Conservation (phyloP, 2,329 filamentous ascomycete genomes). For the Pyrenochaeta sp. region DNA sequence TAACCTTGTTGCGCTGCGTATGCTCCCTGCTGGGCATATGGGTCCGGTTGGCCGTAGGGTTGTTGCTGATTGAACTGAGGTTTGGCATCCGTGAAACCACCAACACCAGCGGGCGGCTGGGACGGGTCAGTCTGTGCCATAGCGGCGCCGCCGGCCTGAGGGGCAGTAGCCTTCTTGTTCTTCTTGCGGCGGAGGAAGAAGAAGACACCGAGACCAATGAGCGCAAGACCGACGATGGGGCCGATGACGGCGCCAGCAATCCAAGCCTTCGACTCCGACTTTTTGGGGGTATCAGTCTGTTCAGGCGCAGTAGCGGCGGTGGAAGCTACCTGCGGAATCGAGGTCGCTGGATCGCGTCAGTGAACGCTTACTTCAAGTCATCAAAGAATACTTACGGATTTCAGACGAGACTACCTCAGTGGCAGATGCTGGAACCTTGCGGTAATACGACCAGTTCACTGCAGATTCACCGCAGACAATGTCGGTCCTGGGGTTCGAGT, state of each 20-base stretch:
- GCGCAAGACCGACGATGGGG: slow-evolving; percentile 34
- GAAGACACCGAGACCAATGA: slow-evolving; percentile 32
- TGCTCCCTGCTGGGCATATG: slow-evolving; percentile 8
- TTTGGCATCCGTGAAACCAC: slow-evolving; percentile 26
- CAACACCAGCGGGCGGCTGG: slow-evolving; percentile 22
- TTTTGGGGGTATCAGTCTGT: background rate
- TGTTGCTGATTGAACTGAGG: slow-evolving; percentile 21
- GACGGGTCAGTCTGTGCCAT: slow-evolving; percentile 16
- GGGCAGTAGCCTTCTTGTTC: slow-evolving; percentile 12
- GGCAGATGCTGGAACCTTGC: slow-evolving; percentile 27
- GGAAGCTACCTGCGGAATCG: background rate
- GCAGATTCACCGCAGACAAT: slow-evolving; percentile 37
- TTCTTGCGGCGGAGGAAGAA: slow-evolving; percentile 38
- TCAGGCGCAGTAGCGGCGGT: slow-evolving; percentile 2
- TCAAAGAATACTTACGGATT: slow-evolving; percentile 2
- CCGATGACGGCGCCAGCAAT: slow-evolving; percentile 41
- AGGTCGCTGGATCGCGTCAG: slow-evolving; percentile 1
- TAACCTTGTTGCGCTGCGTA: slow-evolving; percentile 10
- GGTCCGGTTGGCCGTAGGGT: slow-evolving; percentile 6
- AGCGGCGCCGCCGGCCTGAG: slow-evolving; percentile 18
- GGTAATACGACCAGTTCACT: slow-evolving; percentile 38
- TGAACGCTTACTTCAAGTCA: background rate
- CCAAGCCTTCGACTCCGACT: slow-evolving; percentile 37
- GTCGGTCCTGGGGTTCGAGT: slow-evolving; percentile 37
- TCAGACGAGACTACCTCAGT: slow-evolving; percentile 14